These are phyloP conservation scores for Panus rudis DNA, from an alignment of 768 basidiomycete genomes.

Conservation along the genomic window DNA sequence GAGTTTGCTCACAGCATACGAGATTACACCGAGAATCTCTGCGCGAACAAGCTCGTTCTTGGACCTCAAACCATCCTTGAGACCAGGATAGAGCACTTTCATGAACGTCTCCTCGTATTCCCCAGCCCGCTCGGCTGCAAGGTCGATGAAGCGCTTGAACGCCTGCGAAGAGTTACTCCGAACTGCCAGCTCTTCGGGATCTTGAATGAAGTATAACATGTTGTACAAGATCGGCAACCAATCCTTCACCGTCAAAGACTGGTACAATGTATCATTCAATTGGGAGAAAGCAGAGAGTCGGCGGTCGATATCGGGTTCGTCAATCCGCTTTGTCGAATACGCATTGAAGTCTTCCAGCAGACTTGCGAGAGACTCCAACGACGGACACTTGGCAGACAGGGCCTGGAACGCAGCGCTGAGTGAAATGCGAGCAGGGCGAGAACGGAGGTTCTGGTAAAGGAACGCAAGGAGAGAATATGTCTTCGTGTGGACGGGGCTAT, in stretches of 20 bases:
- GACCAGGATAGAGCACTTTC: conserved; percentile 62
- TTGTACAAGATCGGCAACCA: conserved; percentile 87
- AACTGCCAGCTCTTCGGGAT: conserved; percentile 81
- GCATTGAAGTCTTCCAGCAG: conserved; percentile 74
- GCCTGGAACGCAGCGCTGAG: conserved; percentile 61
- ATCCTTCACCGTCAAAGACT: conserved; percentile 35
- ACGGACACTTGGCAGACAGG: conserved; percentile 39
- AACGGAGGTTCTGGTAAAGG: conserved; percentile 72
- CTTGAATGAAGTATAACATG: conserved; percentile 80
- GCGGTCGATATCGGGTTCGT: conserved; percentile 90
- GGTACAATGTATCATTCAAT: conserved; percentile 63
- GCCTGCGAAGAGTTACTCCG: conserved; percentile 73
- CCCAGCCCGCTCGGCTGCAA: conserved; percentile 35
- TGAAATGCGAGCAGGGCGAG: conserved; percentile 60
- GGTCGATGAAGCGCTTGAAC: conserved; percentile 72
- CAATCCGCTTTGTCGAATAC: conserved; percentile 72
- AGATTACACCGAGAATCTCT: conserved; percentile 75
- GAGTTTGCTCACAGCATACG: conserved; percentile 64
- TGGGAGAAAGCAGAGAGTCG: conserved; percentile 68
- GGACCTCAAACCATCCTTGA: conserved; percentile 74
- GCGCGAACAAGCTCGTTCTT: conserved; percentile 82
- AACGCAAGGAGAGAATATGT: conserved; percentile 64
- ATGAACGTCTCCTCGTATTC: conserved; percentile 53
- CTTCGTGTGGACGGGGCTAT: conserved; percentile 38
- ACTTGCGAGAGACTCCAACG: conserved; percentile 41